These are phyloP conservation scores for Colletotrichum chlorophyti DNA, from an alignment of 2,329 filamentous ascomycete genomes.

Conservation along the genomic window DNA sequence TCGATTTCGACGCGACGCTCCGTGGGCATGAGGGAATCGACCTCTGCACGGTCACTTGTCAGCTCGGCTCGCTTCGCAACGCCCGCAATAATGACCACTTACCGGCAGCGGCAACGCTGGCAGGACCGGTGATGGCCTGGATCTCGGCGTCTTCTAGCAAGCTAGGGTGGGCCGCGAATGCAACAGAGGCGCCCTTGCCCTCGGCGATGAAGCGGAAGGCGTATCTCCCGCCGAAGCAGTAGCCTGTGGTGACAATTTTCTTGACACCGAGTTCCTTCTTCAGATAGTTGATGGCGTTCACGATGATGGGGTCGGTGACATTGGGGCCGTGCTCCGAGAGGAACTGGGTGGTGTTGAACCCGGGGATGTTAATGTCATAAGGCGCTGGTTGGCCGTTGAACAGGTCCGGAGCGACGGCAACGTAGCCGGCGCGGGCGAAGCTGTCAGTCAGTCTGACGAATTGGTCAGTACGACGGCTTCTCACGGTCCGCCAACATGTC, in stretches of 20 bases:
- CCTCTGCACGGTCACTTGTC: constrained; percentile 48
- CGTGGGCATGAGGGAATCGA: constrained; percentile 63
- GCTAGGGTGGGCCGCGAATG: constrained; percentile 70
- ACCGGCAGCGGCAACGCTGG: constrained; percentile 69
- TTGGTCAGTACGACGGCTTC: not conserved
- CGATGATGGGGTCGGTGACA: constrained; percentile 54
- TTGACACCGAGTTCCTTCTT: constrained; percentile 54
- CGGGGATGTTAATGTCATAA: constrained; percentile 40
- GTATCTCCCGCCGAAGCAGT: constrained; percentile 70
- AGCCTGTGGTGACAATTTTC: constrained; percentile 64
- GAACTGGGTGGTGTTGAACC: constrained; percentile 50
- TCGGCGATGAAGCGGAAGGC: constrained; percentile 58
- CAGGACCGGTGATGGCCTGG: constrained; percentile 59
- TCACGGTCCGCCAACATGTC: no score
- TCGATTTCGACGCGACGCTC: constrained; percentile 63
- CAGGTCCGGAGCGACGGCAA: constrained; percentile 70
- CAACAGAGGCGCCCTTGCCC: constrained; percentile 61
- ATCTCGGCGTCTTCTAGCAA: constrained; percentile 67
- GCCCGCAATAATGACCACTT: constrained; percentile 28
- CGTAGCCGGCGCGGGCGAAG: constrained; percentile 71
- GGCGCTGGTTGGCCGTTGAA: constrained; percentile 65
- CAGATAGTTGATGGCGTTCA: constrained; percentile 52
- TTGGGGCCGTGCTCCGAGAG: constrained; percentile 45
- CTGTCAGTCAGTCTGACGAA: constrained; percentile 61
- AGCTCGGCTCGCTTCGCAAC: no score